Evolutionary conservation across 1,284 basidiomycete species (phyloP).

Genomic region (Thelephora terrestris): DNA sequence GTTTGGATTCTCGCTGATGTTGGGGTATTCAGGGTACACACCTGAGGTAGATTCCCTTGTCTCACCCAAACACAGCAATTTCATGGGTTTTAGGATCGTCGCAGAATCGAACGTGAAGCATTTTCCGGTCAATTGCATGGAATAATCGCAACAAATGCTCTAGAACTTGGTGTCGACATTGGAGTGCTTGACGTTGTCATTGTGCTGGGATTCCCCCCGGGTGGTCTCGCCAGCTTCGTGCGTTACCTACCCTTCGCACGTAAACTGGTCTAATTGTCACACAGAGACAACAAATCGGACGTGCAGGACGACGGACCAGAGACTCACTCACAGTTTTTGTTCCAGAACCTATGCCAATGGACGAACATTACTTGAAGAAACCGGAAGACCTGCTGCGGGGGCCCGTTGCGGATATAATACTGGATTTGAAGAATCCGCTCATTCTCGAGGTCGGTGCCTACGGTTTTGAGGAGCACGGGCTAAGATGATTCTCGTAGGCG

Average conservation of each 20-base stretch:
- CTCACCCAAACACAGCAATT: neutral
- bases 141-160: conserved; percentile 85
- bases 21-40: conserved; percentile 38
- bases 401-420: conserved; percentile 49
- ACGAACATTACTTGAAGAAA: conserved; percentile 69
- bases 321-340: conserved; percentile 80
- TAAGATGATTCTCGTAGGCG: conserved; percentile 22
- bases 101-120: conserved; percentile 79
- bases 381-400: conserved; percentile 64
- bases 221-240: conserved; percentile 63
- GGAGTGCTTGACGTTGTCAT: conserved; percentile 83
- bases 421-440: conserved; percentile 70
- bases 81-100: conserved; percentile 49
- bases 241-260: conserved; percentile 2
- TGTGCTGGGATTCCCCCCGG: conserved; percentile 81
- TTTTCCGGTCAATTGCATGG: conserved; percentile 78
- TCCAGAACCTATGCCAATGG: conserved; percentile 63
- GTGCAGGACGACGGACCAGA: conserved; percentile 75
- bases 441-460: conserved; percentile 45
- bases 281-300: conserved; percentile 80
- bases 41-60: conserved; percentile 27
- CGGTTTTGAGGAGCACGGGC: neutral
- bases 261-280: neutral
- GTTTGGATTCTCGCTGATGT: neutral
- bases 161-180: conserved; percentile 89